A percentile compares a stretch with the other conserved stretches of the same genome.
phyloP scores from a whole-genome alignment of 176 grass and related monocot genomes.

The Bolboschoenus planiculmis region DNA sequence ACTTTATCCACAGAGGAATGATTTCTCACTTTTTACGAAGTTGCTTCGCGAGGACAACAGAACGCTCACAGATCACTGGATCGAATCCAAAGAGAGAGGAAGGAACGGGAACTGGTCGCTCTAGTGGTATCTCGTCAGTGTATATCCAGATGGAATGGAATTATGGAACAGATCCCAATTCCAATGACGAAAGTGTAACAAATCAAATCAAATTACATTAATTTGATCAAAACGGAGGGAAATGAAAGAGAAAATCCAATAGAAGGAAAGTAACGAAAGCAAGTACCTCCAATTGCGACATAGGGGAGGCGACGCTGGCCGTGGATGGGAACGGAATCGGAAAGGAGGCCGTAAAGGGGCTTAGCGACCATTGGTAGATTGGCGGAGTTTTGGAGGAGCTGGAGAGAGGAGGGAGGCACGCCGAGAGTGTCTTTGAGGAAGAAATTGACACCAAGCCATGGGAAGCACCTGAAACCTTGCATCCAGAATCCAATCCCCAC shows the following conservation, averaged over 20 bases:
- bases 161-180: too few relatives aligned
- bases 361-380: constrained; percentile 93
- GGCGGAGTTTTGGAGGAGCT: constrained; percentile 65
- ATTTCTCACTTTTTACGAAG: neutral
- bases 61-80: neutral
- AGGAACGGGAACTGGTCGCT: neutral
- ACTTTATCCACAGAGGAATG: neutral
- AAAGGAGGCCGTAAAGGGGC: constrained; percentile 78
- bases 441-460: constrained; percentile 84
- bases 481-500: constrained; percentile 86
- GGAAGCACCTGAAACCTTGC: constrained; percentile 91
- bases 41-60: constrained; percentile 10
- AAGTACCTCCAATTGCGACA: constrained; percentile 77
- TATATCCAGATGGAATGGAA: too few relatives aligned
- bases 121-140: neutral
- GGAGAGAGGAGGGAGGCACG: constrained; percentile 59
- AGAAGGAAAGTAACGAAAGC: neutral
- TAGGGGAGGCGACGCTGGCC: constrained; percentile 78
- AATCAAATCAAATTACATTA: neutral
- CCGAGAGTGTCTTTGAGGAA: constrained; percentile 90
- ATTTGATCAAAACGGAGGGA: neutral
- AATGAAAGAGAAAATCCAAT: neutral
- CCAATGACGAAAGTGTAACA: neutral
- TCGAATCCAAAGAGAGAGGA: neutral
- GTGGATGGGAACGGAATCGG: constrained; percentile 64